Conservation (phyloP, 148 eudicot species). For the Cornus florida region DNA sequence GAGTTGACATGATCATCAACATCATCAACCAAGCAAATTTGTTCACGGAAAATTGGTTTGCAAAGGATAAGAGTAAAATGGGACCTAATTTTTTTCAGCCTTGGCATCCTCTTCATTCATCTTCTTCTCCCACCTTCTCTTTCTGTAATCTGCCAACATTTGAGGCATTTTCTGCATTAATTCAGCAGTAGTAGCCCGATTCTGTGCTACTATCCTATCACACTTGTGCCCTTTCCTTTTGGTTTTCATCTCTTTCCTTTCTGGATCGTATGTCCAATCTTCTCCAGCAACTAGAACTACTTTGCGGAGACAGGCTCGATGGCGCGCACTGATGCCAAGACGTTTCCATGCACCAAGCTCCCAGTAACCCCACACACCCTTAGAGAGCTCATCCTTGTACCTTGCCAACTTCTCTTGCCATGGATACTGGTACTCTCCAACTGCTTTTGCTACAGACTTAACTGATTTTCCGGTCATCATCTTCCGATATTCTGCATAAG, state of each 20-base stretch:
- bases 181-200: conserved; percentile 69
- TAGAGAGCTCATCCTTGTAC: conserved; percentile 73
- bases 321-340: conserved; percentile 66
- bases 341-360: conserved; percentile 93
- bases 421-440: conserved; percentile 72
- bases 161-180: conserved; percentile 85
- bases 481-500: conserved; percentile 5
- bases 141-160: conserved; percentile 76
- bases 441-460: conserved; percentile 66
- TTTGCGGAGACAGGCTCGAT: conserved; percentile 69
- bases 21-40: not conserved
- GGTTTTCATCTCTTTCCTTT: conserved; percentile 72
- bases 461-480: conserved; percentile 71
- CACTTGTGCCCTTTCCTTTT: conserved; percentile 86
- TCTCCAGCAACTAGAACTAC: conserved; percentile 64
- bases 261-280: conserved; percentile 89
- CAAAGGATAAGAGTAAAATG: too few species aligned
- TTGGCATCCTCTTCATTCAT: conserved; percentile 73
- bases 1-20: not conserved
- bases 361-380: conserved; percentile 97
- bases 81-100: conserved; percentile 40
- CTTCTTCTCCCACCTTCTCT: conserved; percentile 91
- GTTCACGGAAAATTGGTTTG: not conserved
- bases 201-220: conserved; percentile 76
- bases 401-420: conserved; percentile 80